Conservation (phyloP, 1,139 yeast species). For the Geotrichum histeridarum region DNA sequence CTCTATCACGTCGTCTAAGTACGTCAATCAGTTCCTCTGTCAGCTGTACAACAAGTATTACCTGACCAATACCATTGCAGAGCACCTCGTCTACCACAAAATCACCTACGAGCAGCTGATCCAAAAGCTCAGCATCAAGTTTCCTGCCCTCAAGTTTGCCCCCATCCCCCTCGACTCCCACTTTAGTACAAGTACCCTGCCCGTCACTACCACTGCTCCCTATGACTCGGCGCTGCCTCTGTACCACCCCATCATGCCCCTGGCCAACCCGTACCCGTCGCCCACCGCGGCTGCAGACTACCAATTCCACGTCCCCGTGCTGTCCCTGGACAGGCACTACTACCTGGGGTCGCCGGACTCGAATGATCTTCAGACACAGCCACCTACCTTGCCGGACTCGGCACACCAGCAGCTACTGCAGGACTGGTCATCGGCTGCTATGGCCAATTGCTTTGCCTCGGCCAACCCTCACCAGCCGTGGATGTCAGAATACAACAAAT, state of each 20-base stretch:
- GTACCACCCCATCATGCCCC: background rate
- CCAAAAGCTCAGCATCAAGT: background rate
- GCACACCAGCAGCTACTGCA: background rate
- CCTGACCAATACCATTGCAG: conserved; percentile 9
- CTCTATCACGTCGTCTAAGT: background rate
- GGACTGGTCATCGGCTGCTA: background rate
- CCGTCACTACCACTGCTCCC: background rate
- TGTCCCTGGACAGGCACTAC: background rate
- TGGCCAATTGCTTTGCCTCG: background rate
- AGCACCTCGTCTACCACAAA: background rate
- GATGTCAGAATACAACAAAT: too few species aligned
- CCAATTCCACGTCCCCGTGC: background rate
- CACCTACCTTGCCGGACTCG: background rate
- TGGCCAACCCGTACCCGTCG: background rate
- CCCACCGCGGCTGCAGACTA: background rate
- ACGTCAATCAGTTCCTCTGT: conserved; percentile 8
- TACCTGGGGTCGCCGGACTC: background rate
- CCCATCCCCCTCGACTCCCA: background rate
- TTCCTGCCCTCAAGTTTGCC: conserved; percentile 7
- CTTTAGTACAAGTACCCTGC: background rate
- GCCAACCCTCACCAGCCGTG: too few species aligned
- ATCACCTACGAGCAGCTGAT: conserved; percentile 1
- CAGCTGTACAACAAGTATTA: conserved; percentile 11
- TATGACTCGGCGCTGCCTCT: background rate
- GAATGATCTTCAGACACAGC: background rate